Conservation (phyloP, 2,329 filamentous ascomycete species). For the Cladosporium sp. region DNA sequence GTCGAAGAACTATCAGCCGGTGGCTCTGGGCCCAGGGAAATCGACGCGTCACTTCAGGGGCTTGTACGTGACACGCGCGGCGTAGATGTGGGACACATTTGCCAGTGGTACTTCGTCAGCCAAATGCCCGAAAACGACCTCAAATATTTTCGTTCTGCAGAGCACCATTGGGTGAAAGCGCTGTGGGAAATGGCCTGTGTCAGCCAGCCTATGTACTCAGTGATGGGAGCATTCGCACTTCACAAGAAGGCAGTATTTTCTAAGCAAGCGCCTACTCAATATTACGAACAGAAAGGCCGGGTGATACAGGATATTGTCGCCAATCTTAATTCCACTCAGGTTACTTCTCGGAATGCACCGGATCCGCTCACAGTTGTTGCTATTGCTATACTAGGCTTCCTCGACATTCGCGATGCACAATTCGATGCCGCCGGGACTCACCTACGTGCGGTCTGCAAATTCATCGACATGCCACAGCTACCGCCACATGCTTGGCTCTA, state of each 20-base stretch:
- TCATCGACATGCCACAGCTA: constrained; percentile 12
- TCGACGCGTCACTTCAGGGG: not conserved
- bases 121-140: constrained; percentile 12
- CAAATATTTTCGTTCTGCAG: constrained; percentile 3
- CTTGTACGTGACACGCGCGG: constrained; percentile 1
- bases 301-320: constrained; percentile 10
- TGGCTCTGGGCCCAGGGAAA: not conserved
- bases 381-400: constrained; percentile 8
- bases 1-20: constrained; percentile 1
- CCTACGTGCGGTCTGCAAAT: constrained; percentile 7
- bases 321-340: not conserved
- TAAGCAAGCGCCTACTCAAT: not conserved
- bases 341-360: not conserved
- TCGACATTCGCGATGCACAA: constrained; percentile 12
- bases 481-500: constrained; percentile 9
- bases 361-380: constrained; percentile 4
- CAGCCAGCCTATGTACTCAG: not conserved
- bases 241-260: constrained; percentile 9
- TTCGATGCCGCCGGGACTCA: constrained; percentile 11
- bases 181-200: constrained; percentile 10
- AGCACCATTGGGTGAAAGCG: constrained; percentile 13
- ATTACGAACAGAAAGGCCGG: constrained; percentile 10
- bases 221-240: constrained; percentile 6
- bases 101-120: constrained; percentile 12
- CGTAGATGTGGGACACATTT: constrained; percentile 7